These are phyloP conservation scores for Chytriomyces sp. DNA, from an alignment of 192 early-diverging fungal species.

Conservation along the genomic window DNA sequence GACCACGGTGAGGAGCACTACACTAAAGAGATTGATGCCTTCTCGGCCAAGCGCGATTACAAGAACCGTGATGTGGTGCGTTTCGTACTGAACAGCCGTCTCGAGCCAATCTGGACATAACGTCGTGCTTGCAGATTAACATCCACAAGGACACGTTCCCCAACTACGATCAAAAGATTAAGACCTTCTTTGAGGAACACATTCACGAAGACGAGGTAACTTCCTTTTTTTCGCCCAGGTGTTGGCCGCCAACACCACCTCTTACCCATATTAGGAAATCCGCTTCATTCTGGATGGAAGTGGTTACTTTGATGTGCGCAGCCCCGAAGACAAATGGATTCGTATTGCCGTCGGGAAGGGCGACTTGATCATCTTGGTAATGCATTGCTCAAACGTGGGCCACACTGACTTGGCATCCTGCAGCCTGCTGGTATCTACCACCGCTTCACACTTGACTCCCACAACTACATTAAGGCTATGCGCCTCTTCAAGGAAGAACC, in stretches of 20 bases:
- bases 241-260: no score
- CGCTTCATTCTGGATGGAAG: conserved; percentile 88
- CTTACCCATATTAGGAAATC: no score
- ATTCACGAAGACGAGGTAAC: conserved; percentile 61
- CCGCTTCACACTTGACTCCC: conserved; percentile 90
- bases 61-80: conserved; percentile 86
- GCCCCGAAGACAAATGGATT: conserved; percentile 77
- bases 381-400: not conserved
- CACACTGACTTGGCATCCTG: not conserved
- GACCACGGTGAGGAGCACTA: conserved; percentile 46
- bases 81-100: not conserved
- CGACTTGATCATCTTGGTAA: conserved; percentile 80
- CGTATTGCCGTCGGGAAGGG: conserved; percentile 73
- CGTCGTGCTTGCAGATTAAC: conserved; percentile 59
- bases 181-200: conserved; percentile 88
- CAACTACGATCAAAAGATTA: conserved; percentile 90
- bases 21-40: conserved; percentile 62
- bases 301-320: conserved; percentile 83
- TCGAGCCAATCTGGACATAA: not conserved
- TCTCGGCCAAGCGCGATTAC: conserved; percentile 77
- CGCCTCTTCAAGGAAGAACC: conserved; percentile 56
- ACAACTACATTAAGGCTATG: conserved; percentile 87
- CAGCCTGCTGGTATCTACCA: conserved; percentile 93
- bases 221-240: no score
- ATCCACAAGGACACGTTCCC: conserved; percentile 80